Evolutionary conservation across 2,329 filamentous ascomycete genomes (phyloP).

Genomic region (Huntiella omanensis): DNA sequence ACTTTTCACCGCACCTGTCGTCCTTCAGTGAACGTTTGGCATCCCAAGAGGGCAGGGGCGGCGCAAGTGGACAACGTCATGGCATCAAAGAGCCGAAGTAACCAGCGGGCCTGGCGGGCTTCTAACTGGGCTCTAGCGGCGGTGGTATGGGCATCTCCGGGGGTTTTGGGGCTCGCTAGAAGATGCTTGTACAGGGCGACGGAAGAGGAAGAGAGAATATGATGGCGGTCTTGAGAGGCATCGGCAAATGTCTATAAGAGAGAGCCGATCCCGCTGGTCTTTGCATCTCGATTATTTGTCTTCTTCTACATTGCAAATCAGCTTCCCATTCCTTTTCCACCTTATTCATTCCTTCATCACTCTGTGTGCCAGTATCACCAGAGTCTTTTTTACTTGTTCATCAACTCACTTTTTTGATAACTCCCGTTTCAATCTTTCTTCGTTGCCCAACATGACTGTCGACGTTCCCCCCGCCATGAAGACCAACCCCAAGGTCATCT

Average conservation of each 20-base stretch:
- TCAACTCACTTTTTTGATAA: conserved; percentile 3
- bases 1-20: too few species aligned
- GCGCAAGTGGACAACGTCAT: too few species aligned
- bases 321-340: conserved; percentile 1
- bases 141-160: neutral
- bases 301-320: conserved; percentile 1
- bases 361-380: neutral
- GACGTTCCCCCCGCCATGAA: conserved; percentile 20
- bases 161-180: too few species aligned
- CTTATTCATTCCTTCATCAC: conserved; percentile 1
- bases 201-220: neutral
- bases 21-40: too few species aligned
- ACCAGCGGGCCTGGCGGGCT: neutral
- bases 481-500: conserved; percentile 72
- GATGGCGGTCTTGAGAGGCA: neutral
- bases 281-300: neutral
- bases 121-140: neutral
- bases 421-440: conserved; percentile 1
- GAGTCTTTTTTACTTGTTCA: neutral
- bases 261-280: neutral
- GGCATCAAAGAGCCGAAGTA: too few species aligned
- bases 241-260: too few species aligned
- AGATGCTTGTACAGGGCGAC: too few species aligned
- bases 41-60: too few species aligned
- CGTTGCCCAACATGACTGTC: conserved; percentile 7